Evolutionary conservation across 106 monocot species (phyloP), one percentile per base, ranked within the genome.

Genomic region (Dioscorea dumetorum): DNA sequence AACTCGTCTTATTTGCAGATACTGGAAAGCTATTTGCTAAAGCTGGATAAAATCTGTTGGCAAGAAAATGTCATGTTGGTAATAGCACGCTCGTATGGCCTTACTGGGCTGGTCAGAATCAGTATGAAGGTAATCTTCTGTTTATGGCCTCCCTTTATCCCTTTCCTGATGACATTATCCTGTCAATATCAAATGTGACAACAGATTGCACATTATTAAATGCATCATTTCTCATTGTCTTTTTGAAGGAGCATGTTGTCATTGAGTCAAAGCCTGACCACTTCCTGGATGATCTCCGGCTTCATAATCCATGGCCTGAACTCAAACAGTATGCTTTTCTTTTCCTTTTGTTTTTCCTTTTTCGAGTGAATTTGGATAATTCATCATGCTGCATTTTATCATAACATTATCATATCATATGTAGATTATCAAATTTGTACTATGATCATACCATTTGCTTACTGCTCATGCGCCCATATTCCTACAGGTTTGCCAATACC

Each of bases 221-320:
- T 41, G 10, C 10, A 41, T 41, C 0, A 41, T 41, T 41, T n/a
- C 24, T 34, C 49, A 24, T 16, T 33, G 49, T 61, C 33, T 62
- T 33, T 68, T 68, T 50, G 22, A 67, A 99, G 97, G 97, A 99
- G 67, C 92, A 99, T 57, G 71, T 20, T 62, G 85, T 99, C 18
- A 80, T 99, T 49, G 97, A 99, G 62, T 85, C 97, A 72, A 99
- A 99, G 62, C 97, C 92, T 60, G 97, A 99, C 59, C 97, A 99
- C 75, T 93, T 99, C 73, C 52, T 99, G 50, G 97, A 92, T 81
- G 97, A 99, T 69, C 82, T 99, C 49, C 80, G 93, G 11, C 85
- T 99, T 70, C 80, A 99, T 65, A 83, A 87, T 67, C 97, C 97
- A 33, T 99, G 97, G 97, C 67, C 89, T 67, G 97, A 99, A 64